These are phyloP conservation scores for Leishmania lainsoni DNA, from an alignment of 208 protist genomes.

Conservation along the genomic window DNA sequence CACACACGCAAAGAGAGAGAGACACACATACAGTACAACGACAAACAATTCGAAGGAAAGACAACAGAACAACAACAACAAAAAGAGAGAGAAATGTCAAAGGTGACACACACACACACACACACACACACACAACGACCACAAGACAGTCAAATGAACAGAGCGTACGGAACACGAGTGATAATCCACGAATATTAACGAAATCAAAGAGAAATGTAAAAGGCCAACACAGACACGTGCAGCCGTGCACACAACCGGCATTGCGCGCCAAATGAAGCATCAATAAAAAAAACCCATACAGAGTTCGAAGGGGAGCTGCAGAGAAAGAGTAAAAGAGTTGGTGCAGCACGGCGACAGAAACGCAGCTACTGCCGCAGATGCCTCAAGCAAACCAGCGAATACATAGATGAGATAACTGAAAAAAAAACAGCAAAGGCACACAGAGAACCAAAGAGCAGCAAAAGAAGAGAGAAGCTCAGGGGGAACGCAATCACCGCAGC, in stretches of 20 bases:
- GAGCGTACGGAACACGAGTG: no score
- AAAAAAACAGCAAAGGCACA: not conserved
- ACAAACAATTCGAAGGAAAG: not conserved
- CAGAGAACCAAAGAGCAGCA: not conserved
- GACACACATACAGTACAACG: not conserved
- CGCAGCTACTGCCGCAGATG: not conserved
- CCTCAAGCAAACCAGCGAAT: no score
- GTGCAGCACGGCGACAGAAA: not conserved
- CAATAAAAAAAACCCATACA: no score
- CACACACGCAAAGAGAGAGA: not conserved
- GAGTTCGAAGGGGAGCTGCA: not conserved
- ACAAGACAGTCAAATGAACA: not conserved
- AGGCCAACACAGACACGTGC: no score
- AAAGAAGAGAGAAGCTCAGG: no score
- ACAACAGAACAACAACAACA: not conserved
- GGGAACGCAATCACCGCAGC: no score
- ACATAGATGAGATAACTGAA: not conserved
- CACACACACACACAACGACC: not conserved
- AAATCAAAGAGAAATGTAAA: not conserved
- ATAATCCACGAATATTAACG: no score
- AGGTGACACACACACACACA: not conserved
- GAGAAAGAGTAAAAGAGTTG: not conserved
- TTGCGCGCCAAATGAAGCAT: no score
- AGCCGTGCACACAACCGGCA: no score
- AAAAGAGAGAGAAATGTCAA: no score